Conservation (phyloP, 805 yeast species). For the Myxozyma melibiosi region DNA sequence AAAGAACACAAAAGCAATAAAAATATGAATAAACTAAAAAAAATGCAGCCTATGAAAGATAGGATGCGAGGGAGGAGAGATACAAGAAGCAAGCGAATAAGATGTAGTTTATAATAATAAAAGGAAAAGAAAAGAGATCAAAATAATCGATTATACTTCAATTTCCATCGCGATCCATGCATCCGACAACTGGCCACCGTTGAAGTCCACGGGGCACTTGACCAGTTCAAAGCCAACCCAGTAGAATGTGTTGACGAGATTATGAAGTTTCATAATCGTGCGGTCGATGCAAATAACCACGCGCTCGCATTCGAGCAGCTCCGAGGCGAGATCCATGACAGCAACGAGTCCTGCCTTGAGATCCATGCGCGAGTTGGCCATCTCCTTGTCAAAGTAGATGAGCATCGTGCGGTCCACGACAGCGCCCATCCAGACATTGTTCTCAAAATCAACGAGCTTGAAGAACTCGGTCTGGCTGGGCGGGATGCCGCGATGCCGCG, state of each 20-base stretch:
- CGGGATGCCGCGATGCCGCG: slow-evolving; percentile 15
- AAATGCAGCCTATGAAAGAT: background rate
- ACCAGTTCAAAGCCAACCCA: slow-evolving; percentile 36
- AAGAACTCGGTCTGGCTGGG: slow-evolving; percentile 18
- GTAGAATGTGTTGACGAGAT: slow-evolving; percentile 24
- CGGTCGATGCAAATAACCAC: slow-evolving; percentile 35
- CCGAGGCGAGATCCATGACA: slow-evolving; percentile 35
- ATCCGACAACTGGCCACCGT: slow-evolving; percentile 27
- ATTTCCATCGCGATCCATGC: slow-evolving; percentile 35
- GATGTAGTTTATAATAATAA: background rate
- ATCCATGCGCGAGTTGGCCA: slow-evolving; percentile 17
- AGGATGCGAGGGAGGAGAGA: background rate
- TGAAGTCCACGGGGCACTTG: slow-evolving; percentile 17
- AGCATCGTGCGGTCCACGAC: slow-evolving; percentile 28
- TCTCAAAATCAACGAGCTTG: slow-evolving; percentile 27
- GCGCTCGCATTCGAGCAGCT: slow-evolving; percentile 32
- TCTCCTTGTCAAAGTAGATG: slow-evolving; percentile 31
- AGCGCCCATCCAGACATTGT: slow-evolving; percentile 32
- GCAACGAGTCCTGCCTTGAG: slow-evolving; percentile 32
- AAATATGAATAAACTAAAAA: background rate
- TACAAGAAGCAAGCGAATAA: background rate
- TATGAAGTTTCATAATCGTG: slow-evolving; percentile 18
- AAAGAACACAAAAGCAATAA: background rate
- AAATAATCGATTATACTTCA: slow-evolving; percentile 21
- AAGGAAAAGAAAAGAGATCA: background rate